These are phyloP conservation scores for Kwoniella pini DNA, from an alignment of 768 basidiomycete species.

Conservation along the genomic window DNA sequence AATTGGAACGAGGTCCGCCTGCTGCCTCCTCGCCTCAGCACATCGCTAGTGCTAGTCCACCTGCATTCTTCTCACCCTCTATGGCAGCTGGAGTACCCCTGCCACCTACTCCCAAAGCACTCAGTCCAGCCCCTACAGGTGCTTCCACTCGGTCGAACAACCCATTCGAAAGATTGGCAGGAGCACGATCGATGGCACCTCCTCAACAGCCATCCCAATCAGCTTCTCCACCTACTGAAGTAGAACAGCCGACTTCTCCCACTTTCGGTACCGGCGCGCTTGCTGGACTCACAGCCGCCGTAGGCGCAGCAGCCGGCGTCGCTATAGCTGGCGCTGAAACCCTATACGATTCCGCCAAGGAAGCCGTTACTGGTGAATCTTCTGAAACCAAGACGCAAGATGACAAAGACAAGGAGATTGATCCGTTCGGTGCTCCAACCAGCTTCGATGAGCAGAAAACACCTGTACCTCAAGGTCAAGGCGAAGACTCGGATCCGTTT, in stretches of 20 bases:
- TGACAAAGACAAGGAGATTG: slow-evolving; percentile 9
- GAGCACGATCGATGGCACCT: not conserved
- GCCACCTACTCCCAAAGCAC: slow-evolving; percentile 68
- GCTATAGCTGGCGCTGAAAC: slow-evolving; percentile 36
- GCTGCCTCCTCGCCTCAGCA: slow-evolving; percentile 34
- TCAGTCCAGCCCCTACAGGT: slow-evolving; percentile 60
- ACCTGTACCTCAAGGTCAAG: not conserved
- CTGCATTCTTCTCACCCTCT: slow-evolving; percentile 32
- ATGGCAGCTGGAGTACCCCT: slow-evolving; percentile 71
- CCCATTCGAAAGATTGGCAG: slow-evolving; percentile 70
- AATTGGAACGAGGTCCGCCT: not conserved
- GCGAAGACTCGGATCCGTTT: slow-evolving; percentile 36
- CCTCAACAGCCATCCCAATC: slow-evolving; percentile 4
- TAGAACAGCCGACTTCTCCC: slow-evolving; percentile 18
- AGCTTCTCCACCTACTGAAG: slow-evolving; percentile 2
- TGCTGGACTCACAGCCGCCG: slow-evolving; percentile 38
- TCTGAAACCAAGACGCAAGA: slow-evolving; percentile 10
- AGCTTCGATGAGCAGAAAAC: slow-evolving; percentile 4
- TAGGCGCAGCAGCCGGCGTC: slow-evolving; percentile 23
- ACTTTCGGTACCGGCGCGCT: slow-evolving; percentile 34
- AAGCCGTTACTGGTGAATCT: slow-evolving; percentile 24
- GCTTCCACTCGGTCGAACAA: slow-evolving; percentile 71
- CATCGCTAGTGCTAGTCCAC: not conserved
- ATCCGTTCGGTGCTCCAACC: slow-evolving; percentile 29
- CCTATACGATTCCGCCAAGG: slow-evolving; percentile 37